Percentiles rank a stretch among this genome's conserved stretches.
Conservation (phyloP, 225 moss, liverwort and hornwort species). For the Pleurozium schreberi region DNA sequence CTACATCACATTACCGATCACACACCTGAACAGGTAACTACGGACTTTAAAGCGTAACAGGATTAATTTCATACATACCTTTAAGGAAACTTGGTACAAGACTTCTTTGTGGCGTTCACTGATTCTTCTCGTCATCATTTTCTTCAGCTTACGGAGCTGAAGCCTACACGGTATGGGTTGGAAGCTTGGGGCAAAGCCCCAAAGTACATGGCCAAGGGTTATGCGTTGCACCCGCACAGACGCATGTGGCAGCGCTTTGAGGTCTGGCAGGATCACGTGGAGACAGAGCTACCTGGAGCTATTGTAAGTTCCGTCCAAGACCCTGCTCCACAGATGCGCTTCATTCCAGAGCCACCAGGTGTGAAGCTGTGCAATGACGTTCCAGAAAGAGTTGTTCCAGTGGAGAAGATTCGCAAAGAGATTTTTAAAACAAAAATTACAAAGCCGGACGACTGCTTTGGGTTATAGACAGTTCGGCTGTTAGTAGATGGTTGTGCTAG, state of each 20-base stretch:
- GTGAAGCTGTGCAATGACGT: background rate
- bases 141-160: conserved; percentile 56
- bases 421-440: background rate
- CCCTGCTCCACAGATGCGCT: background rate
- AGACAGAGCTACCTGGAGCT: background rate
- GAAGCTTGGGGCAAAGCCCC: conserved; percentile 37
- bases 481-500: background rate
- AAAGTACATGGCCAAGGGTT: conserved; percentile 71
- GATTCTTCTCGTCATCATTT: background rate
- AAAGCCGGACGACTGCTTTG: conserved; percentile 8
- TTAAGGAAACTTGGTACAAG: background rate
- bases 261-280: conserved; percentile 37
- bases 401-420: background rate
- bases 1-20: conserved; percentile 76
- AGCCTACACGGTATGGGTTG: conserved; percentile 62
- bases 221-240: conserved; percentile 60
- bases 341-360: background rate
- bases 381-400: background rate
- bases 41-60: background rate
- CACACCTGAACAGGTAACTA: conserved; percentile 53
- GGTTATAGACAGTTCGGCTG: background rate
- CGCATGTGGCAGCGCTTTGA: conserved; percentile 59
- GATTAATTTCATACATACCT: background rate
- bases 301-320: background rate
- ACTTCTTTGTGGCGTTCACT: background rate